A percentile compares a stretch with the other conserved stretches of the same genome.
These are phyloP conservation scores for Coemansia sp. DNA, from an alignment of 192 early-diverging fungal genomes.

Conservation along the genomic window DNA sequence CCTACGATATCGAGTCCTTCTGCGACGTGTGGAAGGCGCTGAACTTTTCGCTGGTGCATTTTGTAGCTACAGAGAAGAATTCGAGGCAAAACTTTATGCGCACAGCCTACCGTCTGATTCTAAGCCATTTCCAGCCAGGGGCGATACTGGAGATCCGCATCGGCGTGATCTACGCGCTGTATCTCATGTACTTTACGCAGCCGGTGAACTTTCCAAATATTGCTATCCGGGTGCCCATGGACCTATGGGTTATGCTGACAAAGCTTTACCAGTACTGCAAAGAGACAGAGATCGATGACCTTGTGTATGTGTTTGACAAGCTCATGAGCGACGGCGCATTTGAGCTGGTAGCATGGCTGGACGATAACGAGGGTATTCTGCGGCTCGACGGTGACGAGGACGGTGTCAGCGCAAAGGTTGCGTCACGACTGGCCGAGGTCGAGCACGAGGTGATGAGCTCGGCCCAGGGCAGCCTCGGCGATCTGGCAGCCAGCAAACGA, in stretches of 20 bases:
- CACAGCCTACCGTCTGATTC: constrained; percentile 49
- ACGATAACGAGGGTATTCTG: constrained; percentile 49
- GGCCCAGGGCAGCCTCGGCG: constrained; percentile 41
- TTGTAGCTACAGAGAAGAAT: constrained; percentile 60
- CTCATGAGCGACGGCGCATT: constrained; percentile 50
- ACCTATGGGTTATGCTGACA: constrained; percentile 45
- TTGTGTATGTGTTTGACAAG: constrained; percentile 51
- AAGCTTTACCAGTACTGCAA: constrained; percentile 54
- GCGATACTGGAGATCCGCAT: constrained; percentile 53
- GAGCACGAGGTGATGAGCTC: constrained; percentile 56
- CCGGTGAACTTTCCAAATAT: constrained; percentile 57
- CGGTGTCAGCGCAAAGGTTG: constrained; percentile 27
- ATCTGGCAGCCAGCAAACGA: constrained; percentile 41
- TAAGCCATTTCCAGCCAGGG: constrained; percentile 42
- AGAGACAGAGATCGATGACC: constrained; percentile 45
- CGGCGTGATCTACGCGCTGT: constrained; percentile 57
- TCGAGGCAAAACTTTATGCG: constrained; percentile 60
- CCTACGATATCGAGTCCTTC: constrained; percentile 54
- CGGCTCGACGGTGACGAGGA: constrained; percentile 49
- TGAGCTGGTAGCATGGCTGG: constrained; percentile 55
- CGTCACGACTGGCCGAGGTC: constrained; percentile 33
- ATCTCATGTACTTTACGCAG: constrained; percentile 61
- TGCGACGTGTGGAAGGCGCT: constrained; percentile 56
- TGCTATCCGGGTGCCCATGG: constrained; percentile 54
- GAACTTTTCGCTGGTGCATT: constrained; percentile 61